Conservation (phyloP, 768 basidiomycete genomes). For the Holtermanniella nyarrowii region DNA sequence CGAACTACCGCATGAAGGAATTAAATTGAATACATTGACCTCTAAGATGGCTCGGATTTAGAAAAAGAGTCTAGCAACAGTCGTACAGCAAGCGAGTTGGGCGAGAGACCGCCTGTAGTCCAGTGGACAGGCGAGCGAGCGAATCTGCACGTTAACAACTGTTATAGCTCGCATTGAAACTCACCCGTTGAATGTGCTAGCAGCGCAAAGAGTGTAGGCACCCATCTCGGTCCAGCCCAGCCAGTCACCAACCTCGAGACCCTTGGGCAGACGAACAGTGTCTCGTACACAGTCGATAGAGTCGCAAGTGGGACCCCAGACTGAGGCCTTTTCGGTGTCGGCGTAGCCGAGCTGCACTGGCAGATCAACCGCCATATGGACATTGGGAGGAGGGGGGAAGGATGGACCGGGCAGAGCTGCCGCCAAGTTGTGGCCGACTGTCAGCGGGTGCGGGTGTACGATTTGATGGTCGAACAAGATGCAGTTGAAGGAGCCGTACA, state of each 20-base stretch:
- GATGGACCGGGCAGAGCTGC: conserved; percentile 15
- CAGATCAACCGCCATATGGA: conserved; percentile 38
- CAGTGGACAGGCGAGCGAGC: conserved; percentile 29
- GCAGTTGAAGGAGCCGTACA: conserved; percentile 62
- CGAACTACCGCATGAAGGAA: background rate
- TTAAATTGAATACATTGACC: background rate
- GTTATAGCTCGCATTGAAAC: background rate
- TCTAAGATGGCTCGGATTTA: conserved; percentile 27
- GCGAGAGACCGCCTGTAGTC: conserved; percentile 31
- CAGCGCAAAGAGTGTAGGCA: conserved; percentile 95
- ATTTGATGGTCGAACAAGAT: conserved; percentile 94
- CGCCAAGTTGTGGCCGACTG: conserved; percentile 32
- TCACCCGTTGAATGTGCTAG: conserved; percentile 81
- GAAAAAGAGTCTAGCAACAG: conserved; percentile 31
- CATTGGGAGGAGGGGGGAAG: conserved; percentile 39
- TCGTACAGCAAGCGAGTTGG: conserved; percentile 26
- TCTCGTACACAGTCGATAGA: conserved; percentile 80
- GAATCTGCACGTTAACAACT: conserved; percentile 10
- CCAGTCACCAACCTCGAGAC: conserved; percentile 88
- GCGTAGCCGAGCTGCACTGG: conserved; percentile 40
- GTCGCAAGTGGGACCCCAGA: conserved; percentile 99
- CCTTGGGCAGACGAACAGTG: conserved; percentile 52
- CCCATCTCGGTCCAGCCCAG: conserved; percentile 97
- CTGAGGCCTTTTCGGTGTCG: conserved; percentile 46
- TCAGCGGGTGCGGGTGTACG: conserved; percentile 61